Percentiles rank a stretch among this genome's conserved stretches.
These are phyloP conservation scores for Diaporthe aspalathi DNA, from an alignment of 2,329 filamentous ascomycete genomes.

Conservation along the genomic window DNA sequence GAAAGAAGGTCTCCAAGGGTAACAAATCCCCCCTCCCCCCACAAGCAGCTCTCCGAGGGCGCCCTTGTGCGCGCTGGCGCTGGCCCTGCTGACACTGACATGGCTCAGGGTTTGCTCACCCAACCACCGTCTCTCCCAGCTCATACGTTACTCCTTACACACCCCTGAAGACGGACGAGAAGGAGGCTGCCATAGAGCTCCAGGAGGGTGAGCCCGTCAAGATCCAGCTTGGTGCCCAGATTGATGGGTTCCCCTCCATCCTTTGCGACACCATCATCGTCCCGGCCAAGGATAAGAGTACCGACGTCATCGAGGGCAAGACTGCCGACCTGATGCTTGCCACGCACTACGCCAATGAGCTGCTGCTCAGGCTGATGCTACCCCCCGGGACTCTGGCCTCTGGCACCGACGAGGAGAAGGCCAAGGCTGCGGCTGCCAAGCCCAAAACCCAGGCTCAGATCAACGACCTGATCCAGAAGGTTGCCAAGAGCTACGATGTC, in stretches of 20 bases:
- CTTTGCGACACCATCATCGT: slow-evolving; percentile 93
- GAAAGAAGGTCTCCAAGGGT: slow-evolving; percentile 97
- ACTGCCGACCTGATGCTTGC: slow-evolving; percentile 89
- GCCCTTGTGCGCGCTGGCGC: not conserved
- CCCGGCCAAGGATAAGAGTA: slow-evolving; percentile 67
- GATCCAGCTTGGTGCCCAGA: slow-evolving; percentile 99
- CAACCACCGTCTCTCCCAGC: slow-evolving; percentile 93
- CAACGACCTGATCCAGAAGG: slow-evolving; percentile 87
- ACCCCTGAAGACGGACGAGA: slow-evolving; percentile 85
- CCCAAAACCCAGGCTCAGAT: slow-evolving; percentile 88
- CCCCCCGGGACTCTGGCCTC: slow-evolving; percentile 87
- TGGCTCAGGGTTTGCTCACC: slow-evolving; percentile 82
- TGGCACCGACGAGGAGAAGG: slow-evolving; percentile 94
- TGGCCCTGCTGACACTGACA: slow-evolving; percentile 2
- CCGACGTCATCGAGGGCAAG: slow-evolving; percentile 77
- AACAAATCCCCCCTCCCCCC: slow-evolving; percentile 50
- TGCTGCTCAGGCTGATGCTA: slow-evolving; percentile 89
- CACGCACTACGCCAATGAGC: slow-evolving; percentile 95
- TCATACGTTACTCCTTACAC: slow-evolving; percentile 98
- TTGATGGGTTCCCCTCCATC: slow-evolving; percentile 96
- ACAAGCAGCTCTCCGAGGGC: not conserved
- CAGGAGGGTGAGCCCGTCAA: slow-evolving; percentile 91
- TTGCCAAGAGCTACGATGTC: slow-evolving; percentile 90
- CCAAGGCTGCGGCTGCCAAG: slow-evolving; percentile 86
- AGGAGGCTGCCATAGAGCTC: slow-evolving; percentile 83